Conservation (phyloP, 208 protist genomes). For the Leishmania turanica region DNA sequence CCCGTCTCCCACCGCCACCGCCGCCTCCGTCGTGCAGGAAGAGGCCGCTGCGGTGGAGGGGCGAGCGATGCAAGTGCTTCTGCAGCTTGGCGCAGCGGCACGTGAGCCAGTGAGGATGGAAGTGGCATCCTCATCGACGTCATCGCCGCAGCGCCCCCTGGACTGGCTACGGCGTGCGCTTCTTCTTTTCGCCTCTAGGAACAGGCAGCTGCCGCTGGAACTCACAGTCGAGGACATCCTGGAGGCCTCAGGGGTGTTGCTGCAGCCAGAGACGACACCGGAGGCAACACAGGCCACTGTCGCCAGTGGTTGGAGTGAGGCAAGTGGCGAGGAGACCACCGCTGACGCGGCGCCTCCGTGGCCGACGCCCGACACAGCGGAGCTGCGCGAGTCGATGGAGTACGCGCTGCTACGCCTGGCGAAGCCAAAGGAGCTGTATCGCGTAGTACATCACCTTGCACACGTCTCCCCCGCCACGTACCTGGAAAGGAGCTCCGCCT, state of each 20-base stretch:
- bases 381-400: slow-evolving; percentile 28
- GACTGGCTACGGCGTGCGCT: slow-evolving; percentile 37
- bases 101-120: background rate
- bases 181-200: slow-evolving; percentile 35
- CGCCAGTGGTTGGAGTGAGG: slow-evolving; percentile 12
- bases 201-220: slow-evolving; percentile 31
- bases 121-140: background rate
- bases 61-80: slow-evolving; percentile 30
- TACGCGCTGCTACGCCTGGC: slow-evolving; percentile 40
- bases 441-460: slow-evolving; percentile 13
- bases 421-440: slow-evolving; percentile 19
- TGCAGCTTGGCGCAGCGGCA: slow-evolving; percentile 15
- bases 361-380: slow-evolving; percentile 3
- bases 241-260: slow-evolving; percentile 9
- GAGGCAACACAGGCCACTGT: background rate
- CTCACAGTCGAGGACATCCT: slow-evolving; percentile 40
- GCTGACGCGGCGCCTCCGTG: background rate
- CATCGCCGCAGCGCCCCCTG: slow-evolving; percentile 1
- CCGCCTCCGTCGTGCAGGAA: background rate
- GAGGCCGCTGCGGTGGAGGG: slow-evolving; percentile 13
- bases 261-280: background rate
- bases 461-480: background rate
- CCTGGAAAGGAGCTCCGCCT: background rate
- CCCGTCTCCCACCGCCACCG: background rate
- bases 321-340: background rate